These are phyloP conservation scores for Xylaria acuta DNA, from an alignment of 495 filamentous ascomycete species.

Conservation along the genomic window DNA sequence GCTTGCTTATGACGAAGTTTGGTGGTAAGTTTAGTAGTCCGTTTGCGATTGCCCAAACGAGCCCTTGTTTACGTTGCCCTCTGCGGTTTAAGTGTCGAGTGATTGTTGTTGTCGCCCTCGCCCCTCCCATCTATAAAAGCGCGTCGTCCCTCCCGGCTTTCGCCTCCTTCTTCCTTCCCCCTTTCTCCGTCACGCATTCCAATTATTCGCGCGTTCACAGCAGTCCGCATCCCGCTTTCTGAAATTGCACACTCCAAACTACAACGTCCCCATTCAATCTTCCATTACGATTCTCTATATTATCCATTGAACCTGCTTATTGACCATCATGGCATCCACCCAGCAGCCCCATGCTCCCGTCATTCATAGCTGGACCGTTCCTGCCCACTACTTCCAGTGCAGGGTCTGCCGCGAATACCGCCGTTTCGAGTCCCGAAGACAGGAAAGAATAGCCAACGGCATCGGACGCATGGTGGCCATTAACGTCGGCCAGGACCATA, in stretches of 20 bases:
- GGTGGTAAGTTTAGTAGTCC: neutral
- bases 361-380: constrained; percentile 20
- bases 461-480: neutral
- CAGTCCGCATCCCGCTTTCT: constrained; percentile 4
- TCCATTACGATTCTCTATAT: neutral
- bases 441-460: neutral
- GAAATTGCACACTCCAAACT: neutral
- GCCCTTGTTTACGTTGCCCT: neutral
- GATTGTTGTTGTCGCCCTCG: neutral
- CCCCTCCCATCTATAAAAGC: neutral
- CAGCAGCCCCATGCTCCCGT: neutral
- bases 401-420: constrained; percentile 17
- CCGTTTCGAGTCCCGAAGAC: neutral
- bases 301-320: constrained; percentile 3
- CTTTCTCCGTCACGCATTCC: neutral
- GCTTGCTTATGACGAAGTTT: neutral
- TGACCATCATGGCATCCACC: constrained; percentile 27
- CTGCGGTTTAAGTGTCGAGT: neutral
- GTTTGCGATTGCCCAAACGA: neutral
- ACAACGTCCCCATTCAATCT: neutral
- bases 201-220: constrained; percentile 3
- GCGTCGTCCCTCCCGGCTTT: neutral
- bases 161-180: neutral
- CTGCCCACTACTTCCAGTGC: constrained; percentile 28
- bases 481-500: neutral